Evolutionary conservation across 257 asterid genomes (phyloP).

Genomic region (Osmanthus fragrans): DNA sequence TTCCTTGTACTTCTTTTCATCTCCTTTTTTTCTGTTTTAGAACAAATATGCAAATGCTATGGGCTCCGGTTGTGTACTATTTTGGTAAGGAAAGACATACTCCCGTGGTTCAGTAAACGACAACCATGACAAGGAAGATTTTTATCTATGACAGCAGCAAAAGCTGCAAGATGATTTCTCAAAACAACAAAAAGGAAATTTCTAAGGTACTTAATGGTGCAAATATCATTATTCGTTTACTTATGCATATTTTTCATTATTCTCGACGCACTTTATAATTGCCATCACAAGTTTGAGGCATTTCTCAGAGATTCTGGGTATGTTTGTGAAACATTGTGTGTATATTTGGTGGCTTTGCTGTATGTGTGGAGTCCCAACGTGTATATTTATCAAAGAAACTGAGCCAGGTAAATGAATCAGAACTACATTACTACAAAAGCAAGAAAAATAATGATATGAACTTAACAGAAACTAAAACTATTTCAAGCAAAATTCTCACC

Average conservation of each 20-base stretch:
- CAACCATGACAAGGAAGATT: too few species aligned
- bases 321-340: background rate
- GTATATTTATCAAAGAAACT: background rate
- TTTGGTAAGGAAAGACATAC: too few species aligned
- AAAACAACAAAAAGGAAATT: too few species aligned
- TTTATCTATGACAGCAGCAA: too few species aligned
- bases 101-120: too few species aligned
- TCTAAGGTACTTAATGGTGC: too few species aligned
- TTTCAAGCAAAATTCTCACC: conserved; percentile 36
- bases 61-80: too few species aligned
- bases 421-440: background rate
- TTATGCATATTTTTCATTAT: background rate
- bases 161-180: too few species aligned
- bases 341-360: background rate
- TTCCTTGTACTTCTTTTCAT: background rate
- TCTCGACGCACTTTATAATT: background rate
- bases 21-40: background rate
- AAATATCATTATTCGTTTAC: background rate
- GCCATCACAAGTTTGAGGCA: background rate
- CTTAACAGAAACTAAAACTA: background rate
- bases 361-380: background rate
- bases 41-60: too few species aligned
- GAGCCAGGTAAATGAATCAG: background rate
- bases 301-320: background rate
- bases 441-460: background rate